A percentile compares a stretch with the other conserved stretches of the same genome.
Evolutionary conservation across 2,329 filamentous ascomycete species (phyloP).

Genomic region (Apiospora marii): DNA sequence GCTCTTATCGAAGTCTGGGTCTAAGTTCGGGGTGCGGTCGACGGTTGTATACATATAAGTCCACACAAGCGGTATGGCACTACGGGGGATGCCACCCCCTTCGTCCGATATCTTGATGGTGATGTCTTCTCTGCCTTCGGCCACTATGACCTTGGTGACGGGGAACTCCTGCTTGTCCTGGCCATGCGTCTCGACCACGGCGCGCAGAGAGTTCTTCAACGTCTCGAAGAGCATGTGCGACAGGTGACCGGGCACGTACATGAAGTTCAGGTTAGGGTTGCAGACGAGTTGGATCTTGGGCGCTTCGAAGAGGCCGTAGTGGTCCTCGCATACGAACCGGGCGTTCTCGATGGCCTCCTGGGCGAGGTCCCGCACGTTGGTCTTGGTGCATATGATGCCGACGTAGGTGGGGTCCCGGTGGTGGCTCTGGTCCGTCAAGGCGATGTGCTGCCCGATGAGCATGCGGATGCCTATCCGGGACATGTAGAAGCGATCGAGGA

Average conservation of each 20-base stretch:
- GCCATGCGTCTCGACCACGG: conserved; percentile 94
- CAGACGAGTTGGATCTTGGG: conserved; percentile 97
- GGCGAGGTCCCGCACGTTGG: conserved; percentile 92
- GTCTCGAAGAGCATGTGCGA: conserved; percentile 99
- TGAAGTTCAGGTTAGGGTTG: conserved; percentile 93
- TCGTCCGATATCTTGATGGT: conserved; percentile 99
- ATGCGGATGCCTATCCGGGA: conserved; percentile 98
- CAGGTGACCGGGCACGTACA: conserved; percentile 99
- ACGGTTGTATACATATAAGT: conserved; percentile 99
- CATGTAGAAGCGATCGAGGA: conserved; percentile 99
- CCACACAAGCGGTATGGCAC: conserved; percentile 96
- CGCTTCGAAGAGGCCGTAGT: conserved; percentile 96
- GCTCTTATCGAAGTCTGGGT: conserved; percentile 98
- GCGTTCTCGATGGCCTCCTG: conserved; percentile 98
- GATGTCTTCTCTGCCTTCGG: conserved; percentile 97
- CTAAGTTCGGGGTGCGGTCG: conserved; percentile 90
- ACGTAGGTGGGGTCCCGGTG: conserved; percentile 93
- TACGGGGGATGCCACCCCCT: conserved; percentile 92
- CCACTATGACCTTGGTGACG: conserved; percentile 95
- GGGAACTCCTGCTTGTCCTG: conserved; percentile 96
- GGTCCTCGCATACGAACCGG: conserved; percentile 98
- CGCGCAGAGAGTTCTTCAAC: conserved; percentile 95
- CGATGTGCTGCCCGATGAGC: conserved; percentile 98
- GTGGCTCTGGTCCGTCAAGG: conserved; percentile 90
- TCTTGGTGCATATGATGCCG: conserved; percentile 98